phyloP scores from a whole-genome alignment of 169 alveolate species.

The Cryptosporidium tyzzeri region DNA sequence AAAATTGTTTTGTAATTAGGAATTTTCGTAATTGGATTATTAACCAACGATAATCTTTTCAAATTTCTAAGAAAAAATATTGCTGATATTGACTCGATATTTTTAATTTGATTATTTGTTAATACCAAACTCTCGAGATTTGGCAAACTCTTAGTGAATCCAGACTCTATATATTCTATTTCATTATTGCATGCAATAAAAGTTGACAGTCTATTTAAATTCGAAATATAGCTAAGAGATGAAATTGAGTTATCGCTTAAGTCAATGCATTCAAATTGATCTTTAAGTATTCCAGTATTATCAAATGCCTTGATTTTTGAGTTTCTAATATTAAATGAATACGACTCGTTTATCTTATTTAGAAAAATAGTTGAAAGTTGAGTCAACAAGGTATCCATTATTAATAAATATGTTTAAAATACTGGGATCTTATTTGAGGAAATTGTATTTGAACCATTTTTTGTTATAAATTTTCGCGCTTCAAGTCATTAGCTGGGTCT shows the following conservation, averaged over 20 bases:
- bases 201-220: conserved; percentile 21
- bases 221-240: conserved; percentile 8
- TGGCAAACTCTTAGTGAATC: conserved; percentile 78
- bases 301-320: conserved; percentile 29
- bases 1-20: conserved; percentile 81
- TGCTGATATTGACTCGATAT: conserved; percentile 76
- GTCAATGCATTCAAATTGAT: conserved; percentile 69
- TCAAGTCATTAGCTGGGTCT: neutral
- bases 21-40: conserved; percentile 82
- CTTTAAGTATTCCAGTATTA: conserved; percentile 43
- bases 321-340: conserved; percentile 39
- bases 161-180: conserved; percentile 38
- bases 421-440: neutral
- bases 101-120: conserved; percentile 87
- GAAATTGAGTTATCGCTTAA: conserved; percentile 45
- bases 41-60: conserved; percentile 80
- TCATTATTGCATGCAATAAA: conserved; percentile 62
- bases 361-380: neutral
- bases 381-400: conserved; percentile 1
- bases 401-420: neutral
- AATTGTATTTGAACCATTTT: neutral
- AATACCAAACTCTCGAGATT: conserved; percentile 88
- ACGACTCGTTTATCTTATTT: conserved; percentile 35
- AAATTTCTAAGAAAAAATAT: conserved; percentile 57
- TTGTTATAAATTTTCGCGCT: neutral